These are phyloP conservation scores for Camellia sinensis DNA, from an alignment of 148 eudicot species.

Conservation along the genomic window DNA sequence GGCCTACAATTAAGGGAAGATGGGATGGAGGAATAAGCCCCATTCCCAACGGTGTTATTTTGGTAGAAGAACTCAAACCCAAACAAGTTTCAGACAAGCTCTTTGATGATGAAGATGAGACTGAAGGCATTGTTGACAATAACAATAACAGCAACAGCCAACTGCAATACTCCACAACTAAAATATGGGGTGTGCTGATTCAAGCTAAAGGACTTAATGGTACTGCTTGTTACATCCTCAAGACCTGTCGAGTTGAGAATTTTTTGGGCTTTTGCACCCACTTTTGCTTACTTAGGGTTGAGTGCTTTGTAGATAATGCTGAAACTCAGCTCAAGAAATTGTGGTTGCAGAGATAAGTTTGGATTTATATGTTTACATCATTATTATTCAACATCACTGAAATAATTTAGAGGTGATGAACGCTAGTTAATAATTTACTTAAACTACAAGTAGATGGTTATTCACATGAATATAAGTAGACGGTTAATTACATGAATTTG, in stretches of 20 bases:
- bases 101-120: background rate
- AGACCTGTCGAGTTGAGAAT: slow-evolving; percentile 39
- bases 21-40: slow-evolving; percentile 30
- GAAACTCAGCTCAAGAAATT: slow-evolving; percentile 30
- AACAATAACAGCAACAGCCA: background rate
- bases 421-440: no score
- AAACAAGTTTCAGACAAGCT: background rate
- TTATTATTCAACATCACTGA: no score
- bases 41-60: slow-evolving; percentile 37
- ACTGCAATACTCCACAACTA: slow-evolving; percentile 19
- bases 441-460: no score
- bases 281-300: slow-evolving; percentile 41
- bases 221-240: slow-evolving; percentile 42
- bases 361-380: background rate
- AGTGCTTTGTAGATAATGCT: slow-evolving; percentile 27
- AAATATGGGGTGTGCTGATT: slow-evolving; percentile 45
- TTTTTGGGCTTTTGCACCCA: slow-evolving; percentile 40
- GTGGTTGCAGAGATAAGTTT: slow-evolving; percentile 27
- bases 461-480: no score
- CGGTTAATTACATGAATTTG: no score
- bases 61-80: slow-evolving; percentile 40
- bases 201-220: slow-evolving; percentile 41
- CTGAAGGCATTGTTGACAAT: background rate
- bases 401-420: no score
- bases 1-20: slow-evolving; percentile 34